Conservation (phyloP, 208 protist genomes). For the Trypanosoma platydactyli region DNA sequence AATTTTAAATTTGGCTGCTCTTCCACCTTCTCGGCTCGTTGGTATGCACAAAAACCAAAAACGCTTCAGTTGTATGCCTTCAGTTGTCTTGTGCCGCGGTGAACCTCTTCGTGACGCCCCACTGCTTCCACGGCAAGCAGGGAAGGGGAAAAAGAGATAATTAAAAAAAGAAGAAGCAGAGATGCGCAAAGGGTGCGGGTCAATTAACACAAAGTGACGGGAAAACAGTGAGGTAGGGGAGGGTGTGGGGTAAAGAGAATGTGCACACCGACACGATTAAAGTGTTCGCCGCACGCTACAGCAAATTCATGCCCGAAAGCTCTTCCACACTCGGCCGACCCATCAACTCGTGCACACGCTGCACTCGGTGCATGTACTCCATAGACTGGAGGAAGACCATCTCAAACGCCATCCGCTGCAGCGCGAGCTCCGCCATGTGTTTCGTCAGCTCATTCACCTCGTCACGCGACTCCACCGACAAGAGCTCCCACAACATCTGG, state of each 20-base stretch:
- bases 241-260: too few species aligned
- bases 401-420: slow-evolving; percentile 79
- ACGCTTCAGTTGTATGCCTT: too few species aligned
- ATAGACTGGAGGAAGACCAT: slow-evolving; percentile 86
- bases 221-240: slow-evolving; percentile 12
- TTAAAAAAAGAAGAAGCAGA: not conserved
- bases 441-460: slow-evolving; percentile 63
- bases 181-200: slow-evolving; percentile 4
- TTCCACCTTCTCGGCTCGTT: not conserved
- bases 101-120: not conserved
- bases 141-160: not conserved
- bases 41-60: too few species aligned
- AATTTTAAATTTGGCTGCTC: too few species aligned
- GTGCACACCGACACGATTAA: too few species aligned
- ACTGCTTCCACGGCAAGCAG: too few species aligned
- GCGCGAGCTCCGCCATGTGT: slow-evolving; percentile 54
- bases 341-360: slow-evolving; percentile 65
- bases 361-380: slow-evolving; percentile 86
- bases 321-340: slow-evolving; percentile 69
- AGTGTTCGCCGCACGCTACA: slow-evolving; percentile 43
- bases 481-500: slow-evolving; percentile 78
- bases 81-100: too few species aligned
- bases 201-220: not conserved
- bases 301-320: slow-evolving; percentile 54
- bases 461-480: slow-evolving; percentile 53